Evolutionary conservation across 371 early-diverging fungal genomes (phyloP), one percentile per base, ranked within the genome.

Genomic region (Haplosporangium sp.): DNA sequence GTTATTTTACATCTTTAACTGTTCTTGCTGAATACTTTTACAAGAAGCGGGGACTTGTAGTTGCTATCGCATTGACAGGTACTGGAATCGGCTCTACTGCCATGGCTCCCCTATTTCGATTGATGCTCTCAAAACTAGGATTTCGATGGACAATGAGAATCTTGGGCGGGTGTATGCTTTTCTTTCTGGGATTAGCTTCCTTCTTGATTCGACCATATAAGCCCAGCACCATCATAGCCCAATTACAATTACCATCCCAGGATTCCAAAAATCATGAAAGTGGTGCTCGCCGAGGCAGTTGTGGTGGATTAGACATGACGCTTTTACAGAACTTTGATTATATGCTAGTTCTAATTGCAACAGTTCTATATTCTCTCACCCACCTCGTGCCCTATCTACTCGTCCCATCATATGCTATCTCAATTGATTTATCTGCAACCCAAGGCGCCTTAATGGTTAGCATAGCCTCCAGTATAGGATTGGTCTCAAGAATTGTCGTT

Each of bases 11-110:
- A 2, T 64, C 70, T 2, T 61, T 69, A 15, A 61, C 47, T 2
- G 61, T 75, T n/a, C 62, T 75, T 0, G 65, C 75, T 0, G 66
- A 69, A 2, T 75, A 75, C 63, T 75, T 75, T 48, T 13, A 55
- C 57, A 65, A 61, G 44, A 42, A 55, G 17, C 69, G 74, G 0
- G 65, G 61, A 1, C 37, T 74, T 42, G 42, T 10, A 10, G 42
- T 42, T 42, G 50, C 50, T 2, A 50, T 50, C 5, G 50, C 45
- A 44, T 17, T 47, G 11, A 63, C 39, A 20, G 44, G 17, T 3
- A 3, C 56, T 38, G 53, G 53, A 10, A 20, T 53, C 20, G 53
- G 53, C 6, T n/a, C 53, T 7, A 53, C 53, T 13, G 4, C 53
- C 8, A 19, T 53, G 10, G 53, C 53, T 5, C 53, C 53, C 10